phyloP scores from a whole-genome alignment of 495 filamentous ascomycete genomes.

The Tirmania nivea region DNA sequence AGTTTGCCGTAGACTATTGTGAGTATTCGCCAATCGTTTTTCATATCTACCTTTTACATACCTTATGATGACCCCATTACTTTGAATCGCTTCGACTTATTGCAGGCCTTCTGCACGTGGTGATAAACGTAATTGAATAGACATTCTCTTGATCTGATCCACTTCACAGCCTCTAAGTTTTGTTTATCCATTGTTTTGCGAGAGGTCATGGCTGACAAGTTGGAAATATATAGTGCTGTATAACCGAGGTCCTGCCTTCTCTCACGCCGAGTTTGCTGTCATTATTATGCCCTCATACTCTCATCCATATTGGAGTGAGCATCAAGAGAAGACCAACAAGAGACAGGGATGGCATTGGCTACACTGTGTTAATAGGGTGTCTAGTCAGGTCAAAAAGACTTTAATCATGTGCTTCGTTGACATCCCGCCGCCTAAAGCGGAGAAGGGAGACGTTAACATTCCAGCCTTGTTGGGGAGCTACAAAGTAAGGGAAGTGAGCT shows the following conservation, averaged over 20 bases:
- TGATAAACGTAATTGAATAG: neutral
- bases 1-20: conserved; percentile 77
- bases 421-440: conserved; percentile 41
- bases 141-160: neutral
- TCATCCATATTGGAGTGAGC: conserved; percentile 44
- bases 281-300: conserved; percentile 65
- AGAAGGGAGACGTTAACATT: conserved; percentile 33
- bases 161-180: neutral
- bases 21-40: conserved; percentile 1
- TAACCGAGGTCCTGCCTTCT: conserved; percentile 80
- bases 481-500: conserved; percentile 55
- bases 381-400: conserved; percentile 70
- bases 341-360: conserved; percentile 66
- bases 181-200: neutral
- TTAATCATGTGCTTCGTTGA: conserved; percentile 79
- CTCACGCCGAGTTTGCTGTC: conserved; percentile 80
- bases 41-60: neutral
- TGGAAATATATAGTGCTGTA: conserved; percentile 39
- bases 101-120: neutral
- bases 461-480: conserved; percentile 41
- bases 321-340: conserved; percentile 23
- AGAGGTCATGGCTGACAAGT: neutral
- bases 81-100: neutral
- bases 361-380: conserved; percentile 78
- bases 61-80: neutral